Evolutionary conservation across 208 protist species (phyloP).

Genomic region (Strigomonas culicis): DNA sequence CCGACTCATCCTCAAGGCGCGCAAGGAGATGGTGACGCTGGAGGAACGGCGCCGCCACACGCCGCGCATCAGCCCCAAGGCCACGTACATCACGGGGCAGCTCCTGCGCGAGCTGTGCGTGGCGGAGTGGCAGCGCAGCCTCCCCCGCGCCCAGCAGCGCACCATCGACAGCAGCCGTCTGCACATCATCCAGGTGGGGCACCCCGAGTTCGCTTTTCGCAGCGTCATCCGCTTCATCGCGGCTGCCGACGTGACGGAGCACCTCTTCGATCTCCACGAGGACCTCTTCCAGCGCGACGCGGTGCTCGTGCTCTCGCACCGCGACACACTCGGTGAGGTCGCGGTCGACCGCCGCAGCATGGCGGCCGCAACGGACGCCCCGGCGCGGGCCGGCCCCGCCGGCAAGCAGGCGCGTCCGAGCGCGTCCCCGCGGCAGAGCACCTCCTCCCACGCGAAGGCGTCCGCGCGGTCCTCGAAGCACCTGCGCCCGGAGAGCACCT

Average conservation of each 20-base stretch:
- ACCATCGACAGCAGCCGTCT: constrained; percentile 19
- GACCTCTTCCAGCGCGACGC: constrained; percentile 35
- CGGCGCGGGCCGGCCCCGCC: not conserved
- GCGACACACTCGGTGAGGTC: constrained; percentile 31
- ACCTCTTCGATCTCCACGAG: constrained; percentile 55
- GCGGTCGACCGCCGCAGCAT: constrained; percentile 16
- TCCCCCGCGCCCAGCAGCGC: not conserved
- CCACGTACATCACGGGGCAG: constrained; percentile 6
- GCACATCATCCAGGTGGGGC: constrained; percentile 27
- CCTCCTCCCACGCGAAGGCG: not conserved
- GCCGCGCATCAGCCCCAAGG: not conserved
- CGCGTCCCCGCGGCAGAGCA: constrained; percentile 3
- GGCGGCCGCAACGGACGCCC: not conserved
- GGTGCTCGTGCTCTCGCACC: constrained; percentile 48
- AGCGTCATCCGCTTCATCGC: constrained; percentile 33
- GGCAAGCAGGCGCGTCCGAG: not conserved
- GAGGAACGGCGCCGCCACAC: too few relatives aligned
- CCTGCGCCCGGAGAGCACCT: constrained; percentile 36
- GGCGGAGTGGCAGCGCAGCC: constrained; percentile 3
- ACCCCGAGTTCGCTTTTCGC: constrained; percentile 18
- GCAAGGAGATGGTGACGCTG: too few relatives aligned
- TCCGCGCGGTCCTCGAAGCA: constrained; percentile 14
- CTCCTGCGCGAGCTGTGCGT: constrained; percentile 2
- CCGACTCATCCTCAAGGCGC: constrained; percentile 1
- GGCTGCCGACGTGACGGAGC: constrained; percentile 26